Evolutionary conservation across 371 early-diverging fungal species (phyloP), one percentile per base, ranked within the genome.

Genomic region (Rhizopus arrhizus): DNA sequence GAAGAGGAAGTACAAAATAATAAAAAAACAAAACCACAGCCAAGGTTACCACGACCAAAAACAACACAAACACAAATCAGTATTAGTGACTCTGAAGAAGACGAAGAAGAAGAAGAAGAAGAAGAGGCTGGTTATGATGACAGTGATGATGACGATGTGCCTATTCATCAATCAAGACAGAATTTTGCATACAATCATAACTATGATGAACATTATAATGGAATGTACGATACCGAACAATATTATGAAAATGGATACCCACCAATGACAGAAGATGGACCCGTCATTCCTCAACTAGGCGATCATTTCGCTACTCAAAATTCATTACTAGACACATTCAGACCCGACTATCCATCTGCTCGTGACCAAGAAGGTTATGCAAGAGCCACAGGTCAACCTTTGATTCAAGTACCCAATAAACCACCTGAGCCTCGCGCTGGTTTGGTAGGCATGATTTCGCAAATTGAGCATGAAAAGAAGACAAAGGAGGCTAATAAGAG

Each of bases 371-470:
- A 70, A 33, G 78, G 71, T 6, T 76, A 72, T 56, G 81, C 81
- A 10, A 51, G 68, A 56, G 74, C 66, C 11, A 64, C 76, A 3
- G 81, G 81, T 4, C 81, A 80, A 16, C 77, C 81, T 5, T 50
- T 80, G 6, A 72, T 80, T 8, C 69, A 74, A 40, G 55, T 77
- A 2, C 73, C 74, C 3, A 66, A 65, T 45, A 80, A 77, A 49
- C 73, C 69, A 2, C 61, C 68, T 15, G 70, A 72, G 53, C 78
- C 77, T 31, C 72, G 72, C 22, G 62, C 76, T 35, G 81, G 81
- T 41, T 46, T 80, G 8, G 69, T 80, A 3, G 79, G 79, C 32
- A 69, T 76, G 71, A 80, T 80, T 29, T 74, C 80, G 5, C 80
- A 76, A 50, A 56, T 76, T 16, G 80, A 80, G 41, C 62, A 74